phyloP scores from a whole-genome alignment of 306 rosid genomes.

The Prunus mongolica region DNA sequence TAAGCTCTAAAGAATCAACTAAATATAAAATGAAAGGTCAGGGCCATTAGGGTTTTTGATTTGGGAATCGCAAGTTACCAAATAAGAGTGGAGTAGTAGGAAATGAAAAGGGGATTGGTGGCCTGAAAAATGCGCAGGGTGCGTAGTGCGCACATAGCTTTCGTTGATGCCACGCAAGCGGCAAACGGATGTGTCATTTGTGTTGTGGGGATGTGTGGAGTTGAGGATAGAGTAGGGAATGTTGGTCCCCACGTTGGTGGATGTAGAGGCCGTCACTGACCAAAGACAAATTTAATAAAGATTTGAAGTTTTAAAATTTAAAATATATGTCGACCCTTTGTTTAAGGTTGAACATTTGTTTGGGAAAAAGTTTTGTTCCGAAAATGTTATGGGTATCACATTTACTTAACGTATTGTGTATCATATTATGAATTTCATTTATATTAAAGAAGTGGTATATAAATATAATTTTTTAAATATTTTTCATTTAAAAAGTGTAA shows the following conservation, averaged over 20 bases:
- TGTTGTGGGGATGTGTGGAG: not conserved
- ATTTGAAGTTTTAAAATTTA: not conserved
- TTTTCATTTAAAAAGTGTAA: no score
- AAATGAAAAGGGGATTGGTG: not conserved
- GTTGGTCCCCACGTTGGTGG: not conserved
- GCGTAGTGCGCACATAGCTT: conserved; percentile 17
- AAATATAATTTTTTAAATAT: no score
- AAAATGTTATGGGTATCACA: no score
- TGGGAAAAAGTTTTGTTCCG: no score
- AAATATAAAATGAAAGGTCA: not conserved
- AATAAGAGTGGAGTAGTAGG: not conserved
- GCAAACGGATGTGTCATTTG: not conserved
- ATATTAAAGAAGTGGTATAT: no score
- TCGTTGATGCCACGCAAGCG: not conserved
- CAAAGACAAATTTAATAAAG: not conserved
- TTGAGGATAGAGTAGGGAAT: not conserved
- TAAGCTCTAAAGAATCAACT: not conserved
- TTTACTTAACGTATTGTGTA: no score
- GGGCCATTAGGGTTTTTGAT: not conserved
- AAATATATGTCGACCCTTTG: no score
- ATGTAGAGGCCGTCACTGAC: conserved; percentile 7
- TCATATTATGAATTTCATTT: no score
- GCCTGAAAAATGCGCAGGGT: not conserved
- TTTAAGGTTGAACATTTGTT: no score
- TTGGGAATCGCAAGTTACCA: not conserved